phyloP scores from a whole-genome alignment of 1,139 yeast genomes.

The Sugiyamaella sp. region DNA sequence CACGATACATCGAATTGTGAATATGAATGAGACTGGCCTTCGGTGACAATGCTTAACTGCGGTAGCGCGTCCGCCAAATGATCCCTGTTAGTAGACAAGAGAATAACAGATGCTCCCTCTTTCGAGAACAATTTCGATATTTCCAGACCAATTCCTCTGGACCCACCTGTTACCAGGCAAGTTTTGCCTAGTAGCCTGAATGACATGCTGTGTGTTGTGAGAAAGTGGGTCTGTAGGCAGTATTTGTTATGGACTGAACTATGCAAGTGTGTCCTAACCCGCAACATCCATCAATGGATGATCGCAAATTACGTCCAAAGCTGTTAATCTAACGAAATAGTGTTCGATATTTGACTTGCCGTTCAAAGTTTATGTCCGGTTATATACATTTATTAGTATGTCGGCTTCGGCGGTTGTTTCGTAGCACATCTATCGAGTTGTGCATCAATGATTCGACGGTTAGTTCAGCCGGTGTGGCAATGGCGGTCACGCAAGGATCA shows the following conservation, averaged over 20 bases:
- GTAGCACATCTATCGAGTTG: too few relatives aligned
- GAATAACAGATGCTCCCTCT: conserved; percentile 63
- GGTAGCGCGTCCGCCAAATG: conserved; percentile 5
- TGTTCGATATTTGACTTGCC: too few relatives aligned
- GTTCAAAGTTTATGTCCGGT: too few relatives aligned
- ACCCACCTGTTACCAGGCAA: conserved; percentile 73
- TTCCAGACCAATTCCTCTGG: conserved; percentile 78
- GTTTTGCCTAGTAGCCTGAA: conserved; percentile 28
- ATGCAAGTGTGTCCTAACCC: conserved; percentile 14
- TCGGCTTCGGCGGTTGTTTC: too few relatives aligned
- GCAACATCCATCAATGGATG: too few relatives aligned
- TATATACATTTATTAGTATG: too few relatives aligned
- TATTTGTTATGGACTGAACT: not conserved
- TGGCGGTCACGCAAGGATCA: too few relatives aligned
- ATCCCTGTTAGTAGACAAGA: conserved; percentile 58
- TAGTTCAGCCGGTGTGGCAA: too few relatives aligned
- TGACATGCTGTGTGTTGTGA: conserved; percentile 5
- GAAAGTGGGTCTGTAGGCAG: not conserved
- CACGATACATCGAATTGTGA: conserved; percentile 27
- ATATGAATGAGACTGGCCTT: conserved; percentile 13
- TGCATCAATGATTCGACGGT: too few relatives aligned
- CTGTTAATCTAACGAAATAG: too few relatives aligned
- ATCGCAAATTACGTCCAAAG: too few relatives aligned
- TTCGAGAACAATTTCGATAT: conserved; percentile 61
- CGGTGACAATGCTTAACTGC: not conserved